Conservation (phyloP, 306 rosid genomes). For the Pyrus bretschneideri region DNA sequence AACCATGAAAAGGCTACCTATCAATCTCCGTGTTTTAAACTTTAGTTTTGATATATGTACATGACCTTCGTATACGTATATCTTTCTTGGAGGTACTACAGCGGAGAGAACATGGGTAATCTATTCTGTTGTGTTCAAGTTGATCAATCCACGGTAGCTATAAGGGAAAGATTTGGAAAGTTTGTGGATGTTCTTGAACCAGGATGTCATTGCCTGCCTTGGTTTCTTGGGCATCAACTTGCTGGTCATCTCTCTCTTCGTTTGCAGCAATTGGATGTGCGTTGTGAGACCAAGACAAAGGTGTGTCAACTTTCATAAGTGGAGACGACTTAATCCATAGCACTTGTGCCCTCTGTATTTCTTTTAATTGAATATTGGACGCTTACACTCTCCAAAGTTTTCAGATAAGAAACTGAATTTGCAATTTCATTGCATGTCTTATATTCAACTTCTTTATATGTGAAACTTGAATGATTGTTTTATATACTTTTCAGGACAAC, state of each 20-base stretch:
- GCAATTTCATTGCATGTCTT: background rate
- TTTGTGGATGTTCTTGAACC: slow-evolving; percentile 75
- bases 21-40: no score
- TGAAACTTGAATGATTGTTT: slow-evolving; percentile 12
- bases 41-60: no score
- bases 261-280: slow-evolving; percentile 78
- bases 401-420: background rate
- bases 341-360: slow-evolving; percentile 3
- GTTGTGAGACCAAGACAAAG: slow-evolving; percentile 95
- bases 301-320: slow-evolving; percentile 30
- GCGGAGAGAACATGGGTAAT: slow-evolving; percentile 65
- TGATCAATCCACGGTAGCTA: slow-evolving; percentile 72
- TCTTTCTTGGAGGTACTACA: slow-evolving; percentile 7
- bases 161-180: slow-evolving; percentile 69
- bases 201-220: slow-evolving; percentile 91
- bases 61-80: no score
- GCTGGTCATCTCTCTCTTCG: slow-evolving; percentile 85
- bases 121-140: slow-evolving; percentile 65
- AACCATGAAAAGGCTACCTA: no score
- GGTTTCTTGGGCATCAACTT: slow-evolving; percentile 60
- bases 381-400: background rate
- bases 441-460: background rate
- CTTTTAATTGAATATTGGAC: background rate
- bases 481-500: slow-evolving; percentile 57
- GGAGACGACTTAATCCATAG: background rate